Evolutionary conservation across 1,139 yeast species (phyloP), one percentile per base, ranked within the genome.

Genomic region (Entelexis paramagnoliae): DNA sequence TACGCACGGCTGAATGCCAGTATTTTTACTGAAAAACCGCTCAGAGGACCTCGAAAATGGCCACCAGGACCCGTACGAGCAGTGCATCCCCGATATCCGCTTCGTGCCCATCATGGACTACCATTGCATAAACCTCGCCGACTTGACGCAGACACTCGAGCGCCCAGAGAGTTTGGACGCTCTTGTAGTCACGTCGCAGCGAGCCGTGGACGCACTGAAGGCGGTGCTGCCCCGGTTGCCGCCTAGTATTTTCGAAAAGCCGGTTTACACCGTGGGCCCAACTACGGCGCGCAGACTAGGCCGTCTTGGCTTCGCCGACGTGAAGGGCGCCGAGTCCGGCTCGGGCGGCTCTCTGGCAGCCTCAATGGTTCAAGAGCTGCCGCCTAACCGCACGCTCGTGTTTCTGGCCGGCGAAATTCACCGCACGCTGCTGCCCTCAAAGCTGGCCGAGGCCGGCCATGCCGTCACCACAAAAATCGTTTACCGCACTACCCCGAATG

Each of bases 251-350:
- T 22, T 40, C 36, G 51, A 59, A 1, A 79, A 78, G 60, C 75
- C 81, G 0, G 82, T 82, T 0, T 91, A 81, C 62, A 87, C 96
- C 0, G 96, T 91, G 7, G 97, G 97, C 0, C 96, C 96, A 0
- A 91, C 96, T 0, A 89, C 97, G 0, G 76, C 74, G 24, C 70
- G 71, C 20, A 79, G 83, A n/a, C 67, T 89, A 17, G 58, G 64
- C 4, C 69, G 72, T 6, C 68, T 79, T 30, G 96, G 96, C 1
- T 89, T 88, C 63, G 62, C 55, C 1, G 75, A 80, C 56, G 76
- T 91, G 0, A 68, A 79, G 54, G 96, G 96, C 3, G 95, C 89
- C 0, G 68, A 77, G 10, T 87, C 95, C 1, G 97, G 97, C 0
- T 88, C 87, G 64, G 96, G 96, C 0, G 68, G 74, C 7, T 71